Evolutionary conservation across 139 green algal genomes (phyloP).

Genomic region (Haematococcus lacustris): DNA sequence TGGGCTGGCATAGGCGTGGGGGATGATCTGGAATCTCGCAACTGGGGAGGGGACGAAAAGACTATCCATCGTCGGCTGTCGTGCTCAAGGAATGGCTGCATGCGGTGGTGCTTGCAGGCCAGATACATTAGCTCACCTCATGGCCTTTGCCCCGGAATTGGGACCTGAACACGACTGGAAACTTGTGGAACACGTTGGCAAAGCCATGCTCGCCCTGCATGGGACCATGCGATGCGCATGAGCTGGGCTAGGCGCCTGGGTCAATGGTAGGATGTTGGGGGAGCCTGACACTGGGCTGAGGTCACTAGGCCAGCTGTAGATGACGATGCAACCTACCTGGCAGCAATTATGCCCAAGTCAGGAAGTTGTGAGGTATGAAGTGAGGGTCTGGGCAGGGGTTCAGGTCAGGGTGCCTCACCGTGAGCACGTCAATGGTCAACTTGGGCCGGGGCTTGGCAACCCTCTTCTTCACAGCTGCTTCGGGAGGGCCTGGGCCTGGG

Average conservation of each 20-base stretch:
- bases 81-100: too few species aligned
- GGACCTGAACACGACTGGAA: conserved; percentile 11
- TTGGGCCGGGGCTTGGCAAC: not conserved
- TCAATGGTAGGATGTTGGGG: not conserved
- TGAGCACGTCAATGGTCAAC: not conserved
- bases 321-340: not conserved
- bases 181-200: conserved; percentile 21
- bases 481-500: too few species aligned
- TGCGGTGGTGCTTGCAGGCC: too few species aligned
- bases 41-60: too few species aligned
- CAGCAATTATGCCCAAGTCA: not conserved
- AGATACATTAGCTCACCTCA: conserved; percentile 5
- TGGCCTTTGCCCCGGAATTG: conserved; percentile 17
- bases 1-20: too few species aligned
- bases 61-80: too few species aligned
- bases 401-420: not conserved
- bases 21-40: too few species aligned
- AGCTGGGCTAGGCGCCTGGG: not conserved
- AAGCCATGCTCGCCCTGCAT: conserved; percentile 16
- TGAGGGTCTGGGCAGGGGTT: not conserved
- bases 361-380: not conserved
- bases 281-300: not conserved
- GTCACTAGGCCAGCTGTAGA: not conserved
- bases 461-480: not conserved
- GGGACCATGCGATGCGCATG: not conserved